Conservation (phyloP, 1,139 yeast genomes). For the Suhomyces coccinellae region DNA sequence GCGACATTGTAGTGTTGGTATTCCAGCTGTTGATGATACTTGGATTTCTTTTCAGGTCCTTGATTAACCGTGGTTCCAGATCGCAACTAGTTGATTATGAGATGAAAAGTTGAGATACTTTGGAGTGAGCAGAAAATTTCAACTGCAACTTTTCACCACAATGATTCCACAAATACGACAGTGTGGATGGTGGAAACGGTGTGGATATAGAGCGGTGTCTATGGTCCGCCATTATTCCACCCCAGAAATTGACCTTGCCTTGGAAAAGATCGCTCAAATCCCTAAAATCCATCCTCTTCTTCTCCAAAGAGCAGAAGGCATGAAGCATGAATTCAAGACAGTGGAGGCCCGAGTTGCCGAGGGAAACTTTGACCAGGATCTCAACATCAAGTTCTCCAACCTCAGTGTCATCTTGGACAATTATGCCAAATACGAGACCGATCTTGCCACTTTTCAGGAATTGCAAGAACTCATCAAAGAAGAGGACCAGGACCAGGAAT, state of each 20-base stretch:
- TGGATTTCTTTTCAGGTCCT: no score
- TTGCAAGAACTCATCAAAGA: constrained; percentile 36
- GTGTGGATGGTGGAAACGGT: neutral
- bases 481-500: constrained; percentile 31
- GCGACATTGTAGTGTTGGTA: constrained; percentile 8
- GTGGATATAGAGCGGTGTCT: no score
- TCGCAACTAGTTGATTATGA: no score
- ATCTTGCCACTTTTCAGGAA: constrained; percentile 36
- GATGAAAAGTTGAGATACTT: no score
- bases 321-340: constrained; percentile 49
- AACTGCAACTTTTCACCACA: neutral
- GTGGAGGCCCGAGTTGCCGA: constrained; percentile 52
- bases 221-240: constrained; percentile 1
- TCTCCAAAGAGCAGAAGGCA: constrained; percentile 57
- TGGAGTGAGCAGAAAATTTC: neutral
- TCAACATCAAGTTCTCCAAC: constrained; percentile 57
- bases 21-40: neutral
- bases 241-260: neutral
- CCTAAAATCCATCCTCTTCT: constrained; percentile 56
- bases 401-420: constrained; percentile 55
- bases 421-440: constrained; percentile 47
- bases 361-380: constrained; percentile 52
- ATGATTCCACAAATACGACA: constrained; percentile 3
- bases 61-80: no score
- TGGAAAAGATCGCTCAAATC: constrained; percentile 12